These are phyloP conservation scores for Suillus occidentalis DNA, from an alignment of 768 basidiomycete genomes.

Conservation along the genomic window DNA sequence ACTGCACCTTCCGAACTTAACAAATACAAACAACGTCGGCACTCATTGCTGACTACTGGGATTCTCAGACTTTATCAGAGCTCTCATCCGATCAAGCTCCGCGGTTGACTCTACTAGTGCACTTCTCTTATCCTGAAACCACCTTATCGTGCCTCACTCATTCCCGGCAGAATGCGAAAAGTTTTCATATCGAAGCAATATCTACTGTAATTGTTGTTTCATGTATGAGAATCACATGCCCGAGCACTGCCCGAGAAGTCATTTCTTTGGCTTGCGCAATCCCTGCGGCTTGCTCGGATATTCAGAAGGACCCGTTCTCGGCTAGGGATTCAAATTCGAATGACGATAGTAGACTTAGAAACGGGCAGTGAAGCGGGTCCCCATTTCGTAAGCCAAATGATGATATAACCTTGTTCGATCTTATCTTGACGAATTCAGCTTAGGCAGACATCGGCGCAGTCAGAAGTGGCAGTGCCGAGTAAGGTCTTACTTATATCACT, in stretches of 20 bases:
- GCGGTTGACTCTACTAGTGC: background rate
- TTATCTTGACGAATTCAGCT: background rate
- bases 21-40: background rate
- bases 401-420: background rate
- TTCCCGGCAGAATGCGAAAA: background rate
- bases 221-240: conserved; percentile 1
- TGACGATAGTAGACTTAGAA: background rate
- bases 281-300: background rate
- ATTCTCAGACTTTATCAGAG: background rate
- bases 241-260: conserved; percentile 5
- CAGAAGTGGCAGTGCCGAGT: conserved; percentile 24
- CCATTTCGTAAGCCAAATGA: background rate
- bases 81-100: background rate
- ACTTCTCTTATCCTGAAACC: background rate
- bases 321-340: background rate
- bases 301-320: background rate
- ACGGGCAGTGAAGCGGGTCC: background rate
- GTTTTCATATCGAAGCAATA: background rate
- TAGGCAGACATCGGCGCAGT: background rate
- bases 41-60: background rate
- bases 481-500: conserved; percentile 14
- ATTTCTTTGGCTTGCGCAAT: background rate
- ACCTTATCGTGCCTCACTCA: background rate
- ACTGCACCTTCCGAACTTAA: background rate
- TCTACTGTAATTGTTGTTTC: background rate